Base-by-base conservation (phyloP, 2,329 filamentous ascomycete species). In the Alternaria sp. region DNA sequence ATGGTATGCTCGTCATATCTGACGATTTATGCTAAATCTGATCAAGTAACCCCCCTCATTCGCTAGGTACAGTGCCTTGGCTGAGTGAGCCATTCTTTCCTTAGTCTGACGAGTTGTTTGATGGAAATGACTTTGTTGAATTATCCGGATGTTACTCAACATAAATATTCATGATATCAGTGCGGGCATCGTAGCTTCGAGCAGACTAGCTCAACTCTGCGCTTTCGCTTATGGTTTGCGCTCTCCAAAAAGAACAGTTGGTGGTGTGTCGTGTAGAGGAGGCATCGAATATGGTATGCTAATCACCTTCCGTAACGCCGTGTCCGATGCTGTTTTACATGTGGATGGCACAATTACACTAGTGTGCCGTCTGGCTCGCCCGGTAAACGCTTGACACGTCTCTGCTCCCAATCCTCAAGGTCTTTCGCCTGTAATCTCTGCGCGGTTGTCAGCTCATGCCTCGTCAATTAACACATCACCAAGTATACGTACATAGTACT, bases 351-450 rank as follows among this genome's bases (percentile, higher is more conserved):
- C 11, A 11, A 2, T 68, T 37, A 75, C 39, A 76, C 72, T 66
- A 97, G 76, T 50, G 91, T 85, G 33, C 94, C 94, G 77, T 99
- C 94, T 60, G 87, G 90, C 78, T 99, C 96, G 66, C 95, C 95
- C 21, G 91, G 88, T 60, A 97, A 84, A 74, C 95, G 84, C 81
- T 97, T 88, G 10, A 98, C 93, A 52, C 96, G 88, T 80, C 95
- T 96, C 80, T 98, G 95, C 77, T 98, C 94, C 95, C 95, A 99
- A 73, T 92, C 86, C 72, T 99, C 94, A 61, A 98, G 80, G 74
- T 98, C 95, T 78, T 96, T 96, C 31, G 91, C 91, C 68, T 92
- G 90, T 37, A 91, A 82, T 79, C 88, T 87, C 91, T 95, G 77
- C 39, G 48, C 56, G 36, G 17, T 10, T 9, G 56, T 73, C 53